phyloP scores from a whole-genome alignment of 2,329 filamentous ascomycete species.

The Cercospora zeae-maydis region DNA sequence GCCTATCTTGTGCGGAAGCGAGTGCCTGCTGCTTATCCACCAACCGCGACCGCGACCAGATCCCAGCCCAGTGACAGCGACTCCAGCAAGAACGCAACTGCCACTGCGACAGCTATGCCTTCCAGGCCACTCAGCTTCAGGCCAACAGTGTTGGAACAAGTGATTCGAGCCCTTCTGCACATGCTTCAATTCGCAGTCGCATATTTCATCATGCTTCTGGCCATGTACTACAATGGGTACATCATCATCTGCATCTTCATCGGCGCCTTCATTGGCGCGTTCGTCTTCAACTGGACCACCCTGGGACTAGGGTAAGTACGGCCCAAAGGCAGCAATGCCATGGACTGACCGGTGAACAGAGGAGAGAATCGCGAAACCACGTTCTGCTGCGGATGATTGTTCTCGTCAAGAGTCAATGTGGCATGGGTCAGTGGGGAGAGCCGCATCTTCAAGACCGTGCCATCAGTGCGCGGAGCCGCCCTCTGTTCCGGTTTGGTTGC shows the following conservation, averaged over 20 bases:
- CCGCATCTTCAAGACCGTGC: neutral
- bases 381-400: conserved; percentile 26
- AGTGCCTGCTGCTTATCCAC: neutral
- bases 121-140: conserved; percentile 32
- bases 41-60: neutral
- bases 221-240: conserved; percentile 66
- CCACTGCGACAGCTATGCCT: neutral
- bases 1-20: conserved; percentile 33
- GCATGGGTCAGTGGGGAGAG: neutral
- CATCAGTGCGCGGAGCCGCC: neutral
- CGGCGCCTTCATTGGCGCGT: conserved; percentile 68
- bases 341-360: conserved; percentile 14
- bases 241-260: conserved; percentile 79
- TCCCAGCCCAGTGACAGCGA: conserved; percentile 7
- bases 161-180: conserved; percentile 63
- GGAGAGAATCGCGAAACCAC: conserved; percentile 25
- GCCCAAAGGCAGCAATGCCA: neutral
- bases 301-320: conserved; percentile 9
- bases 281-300: conserved; percentile 36
- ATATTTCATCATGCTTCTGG: conserved; percentile 69
- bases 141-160: conserved; percentile 63
- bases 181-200: conserved; percentile 69
- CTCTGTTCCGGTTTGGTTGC: neutral
- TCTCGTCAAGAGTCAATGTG: neutral
- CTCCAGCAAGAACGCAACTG: neutral